phyloP scores from a whole-genome alignment of 208 protist species.

The Leishmania tarentolae region DNA sequence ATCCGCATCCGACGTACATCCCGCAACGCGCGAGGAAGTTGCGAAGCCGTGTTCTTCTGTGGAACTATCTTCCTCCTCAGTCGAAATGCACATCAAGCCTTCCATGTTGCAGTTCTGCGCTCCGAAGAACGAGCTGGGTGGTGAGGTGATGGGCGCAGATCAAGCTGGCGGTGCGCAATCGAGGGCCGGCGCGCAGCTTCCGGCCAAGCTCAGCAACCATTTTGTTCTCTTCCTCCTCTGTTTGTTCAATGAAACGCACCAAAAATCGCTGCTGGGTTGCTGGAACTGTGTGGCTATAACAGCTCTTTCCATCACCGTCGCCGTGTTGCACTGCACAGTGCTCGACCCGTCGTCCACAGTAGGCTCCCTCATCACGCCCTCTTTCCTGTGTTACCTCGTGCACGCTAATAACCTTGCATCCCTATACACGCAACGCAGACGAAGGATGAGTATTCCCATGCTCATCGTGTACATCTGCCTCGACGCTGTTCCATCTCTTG shows the following conservation, averaged over 20 bases:
- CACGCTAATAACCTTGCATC: constrained; percentile 44
- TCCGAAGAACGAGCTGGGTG: neutral
- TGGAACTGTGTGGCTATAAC: constrained; percentile 36
- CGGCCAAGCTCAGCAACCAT: neutral
- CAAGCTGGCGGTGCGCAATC: neutral
- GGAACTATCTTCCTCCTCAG: neutral
- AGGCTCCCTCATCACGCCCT: constrained; percentile 42
- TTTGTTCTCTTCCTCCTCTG: constrained; percentile 33
- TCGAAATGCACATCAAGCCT: neutral
- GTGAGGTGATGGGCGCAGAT: neutral
- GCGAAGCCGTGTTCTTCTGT: neutral
- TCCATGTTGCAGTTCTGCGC: neutral
- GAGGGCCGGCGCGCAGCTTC: neutral
- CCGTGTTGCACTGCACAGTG: constrained; percentile 46
- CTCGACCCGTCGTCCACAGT: constrained; percentile 36
- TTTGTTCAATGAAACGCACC: constrained; percentile 51
- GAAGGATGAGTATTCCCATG: constrained; percentile 38
- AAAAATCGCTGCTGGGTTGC: constrained; percentile 45
- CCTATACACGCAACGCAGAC: constrained; percentile 29
- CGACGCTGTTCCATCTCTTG: constrained; percentile 66
- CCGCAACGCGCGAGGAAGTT: neutral
- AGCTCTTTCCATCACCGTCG: constrained; percentile 27
- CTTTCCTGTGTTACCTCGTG: constrained; percentile 43
- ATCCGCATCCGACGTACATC: neutral
- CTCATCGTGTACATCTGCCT: constrained; percentile 62